These are phyloP conservation scores for Kwoniella dejecticola DNA, from an alignment of 768 basidiomycete species.

Conservation along the genomic window DNA sequence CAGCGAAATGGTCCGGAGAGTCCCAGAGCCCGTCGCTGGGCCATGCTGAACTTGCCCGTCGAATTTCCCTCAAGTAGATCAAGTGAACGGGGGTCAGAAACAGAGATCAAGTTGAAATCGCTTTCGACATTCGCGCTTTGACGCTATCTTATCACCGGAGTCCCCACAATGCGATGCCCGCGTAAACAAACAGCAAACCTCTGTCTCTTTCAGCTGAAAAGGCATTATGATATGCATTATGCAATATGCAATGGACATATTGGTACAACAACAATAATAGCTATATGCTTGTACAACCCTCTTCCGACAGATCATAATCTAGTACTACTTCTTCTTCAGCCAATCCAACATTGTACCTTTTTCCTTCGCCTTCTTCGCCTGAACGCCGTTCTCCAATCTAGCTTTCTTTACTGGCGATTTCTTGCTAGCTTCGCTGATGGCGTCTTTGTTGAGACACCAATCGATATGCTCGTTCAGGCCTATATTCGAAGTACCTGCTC, in stretches of 20 bases:
- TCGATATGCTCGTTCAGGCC: slow-evolving; percentile 86
- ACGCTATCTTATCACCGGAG: background rate
- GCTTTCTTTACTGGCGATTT: slow-evolving; percentile 21
- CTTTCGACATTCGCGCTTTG: background rate
- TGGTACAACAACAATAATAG: background rate
- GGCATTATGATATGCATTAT: background rate
- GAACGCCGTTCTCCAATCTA: slow-evolving; percentile 7
- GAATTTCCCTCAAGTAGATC: too few relatives aligned
- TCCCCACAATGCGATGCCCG: slow-evolving; percentile 1
- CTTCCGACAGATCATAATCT: background rate
- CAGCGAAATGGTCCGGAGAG: too few relatives aligned
- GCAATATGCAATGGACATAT: background rate
- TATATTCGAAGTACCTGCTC: slow-evolving; percentile 66
- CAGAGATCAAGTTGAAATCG: background rate
- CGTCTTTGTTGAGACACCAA: slow-evolving; percentile 77
- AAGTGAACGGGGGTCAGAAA: too few relatives aligned
- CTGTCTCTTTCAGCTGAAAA: background rate
- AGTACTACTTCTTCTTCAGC: slow-evolving; percentile 15
- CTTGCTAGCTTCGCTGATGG: slow-evolving; percentile 63
- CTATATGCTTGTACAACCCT: background rate
- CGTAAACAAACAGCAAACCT: background rate
- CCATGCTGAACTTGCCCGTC: too few relatives aligned
- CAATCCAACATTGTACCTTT: slow-evolving; percentile 33
- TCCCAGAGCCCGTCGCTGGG: too few relatives aligned
- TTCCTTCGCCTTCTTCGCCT: slow-evolving; percentile 24